These are phyloP conservation scores for Scalesia atractyloides DNA, from an alignment of 129 eudicot genomes.

Conservation along the genomic window DNA sequence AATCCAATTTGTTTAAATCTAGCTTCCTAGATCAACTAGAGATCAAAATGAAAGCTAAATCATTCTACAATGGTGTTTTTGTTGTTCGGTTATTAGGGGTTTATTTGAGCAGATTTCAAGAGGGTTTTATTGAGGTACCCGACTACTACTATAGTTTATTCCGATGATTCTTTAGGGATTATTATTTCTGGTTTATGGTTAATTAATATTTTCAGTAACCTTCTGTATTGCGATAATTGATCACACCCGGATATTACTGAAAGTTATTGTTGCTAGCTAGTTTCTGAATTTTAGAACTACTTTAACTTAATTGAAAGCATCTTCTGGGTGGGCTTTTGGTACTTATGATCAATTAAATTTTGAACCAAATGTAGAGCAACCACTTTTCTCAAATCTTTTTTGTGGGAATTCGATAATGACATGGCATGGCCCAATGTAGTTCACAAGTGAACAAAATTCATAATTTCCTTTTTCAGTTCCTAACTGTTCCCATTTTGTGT, in stretches of 20 bases:
- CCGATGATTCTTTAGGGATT: neutral
- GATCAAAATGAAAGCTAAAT: neutral
- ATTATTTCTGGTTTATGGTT: neutral
- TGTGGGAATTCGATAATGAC: slow-evolving; percentile 3
- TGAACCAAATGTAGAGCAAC: neutral
- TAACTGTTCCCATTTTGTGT: slow-evolving; percentile 6
- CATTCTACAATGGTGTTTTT: neutral
- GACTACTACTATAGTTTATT: neutral
- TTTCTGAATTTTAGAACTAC: neutral
- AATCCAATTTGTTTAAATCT: neutral
- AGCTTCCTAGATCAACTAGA: neutral
- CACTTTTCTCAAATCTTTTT: neutral
- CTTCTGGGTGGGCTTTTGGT: neutral
- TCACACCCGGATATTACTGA: neutral
- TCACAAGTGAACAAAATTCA: neutral
- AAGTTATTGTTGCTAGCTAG: neutral
- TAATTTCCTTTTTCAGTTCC: slow-evolving; percentile 6
- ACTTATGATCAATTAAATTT: neutral
- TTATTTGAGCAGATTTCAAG: neutral
- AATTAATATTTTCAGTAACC: neutral
- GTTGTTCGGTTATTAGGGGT: neutral
- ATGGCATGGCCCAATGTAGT: slow-evolving; percentile 10
- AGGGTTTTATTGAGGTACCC: neutral
- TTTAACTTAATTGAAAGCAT: neutral
- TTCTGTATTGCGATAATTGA: neutral